A percentile compares a stretch with the other conserved stretches of the same genome.
Conservation (phyloP, 306 rosid species). For the Hylodesmum podocarpum region DNA sequence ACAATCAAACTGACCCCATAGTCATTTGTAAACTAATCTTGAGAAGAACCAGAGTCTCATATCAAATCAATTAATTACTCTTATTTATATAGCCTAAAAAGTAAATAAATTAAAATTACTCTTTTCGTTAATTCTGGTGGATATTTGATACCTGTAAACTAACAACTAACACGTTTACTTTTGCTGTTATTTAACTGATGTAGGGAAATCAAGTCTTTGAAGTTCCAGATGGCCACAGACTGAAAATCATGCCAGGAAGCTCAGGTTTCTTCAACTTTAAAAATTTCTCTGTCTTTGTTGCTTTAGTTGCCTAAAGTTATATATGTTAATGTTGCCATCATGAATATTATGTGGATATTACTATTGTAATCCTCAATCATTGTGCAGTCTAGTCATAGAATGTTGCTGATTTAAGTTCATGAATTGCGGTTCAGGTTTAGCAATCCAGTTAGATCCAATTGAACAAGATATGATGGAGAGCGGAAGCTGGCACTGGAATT, state of each 20-base stretch:
- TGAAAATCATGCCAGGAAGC: slow-evolving; percentile 64
- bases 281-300: slow-evolving; percentile 10
- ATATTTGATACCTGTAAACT: slow-evolving; percentile 11
- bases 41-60: neutral
- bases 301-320: neutral
- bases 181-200: slow-evolving; percentile 29
- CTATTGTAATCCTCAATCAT: neutral
- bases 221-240: slow-evolving; percentile 83
- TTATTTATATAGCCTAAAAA: neutral
- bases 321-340: neutral
- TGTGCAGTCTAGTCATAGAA: neutral
- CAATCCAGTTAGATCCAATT: slow-evolving; percentile 53
- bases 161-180: slow-evolving; percentile 19
- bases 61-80: neutral
- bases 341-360: slow-evolving; percentile 19
- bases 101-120: neutral
- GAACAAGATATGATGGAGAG: slow-evolving; percentile 56
- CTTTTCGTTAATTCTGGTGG: neutral
- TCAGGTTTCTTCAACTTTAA: slow-evolving; percentile 48
- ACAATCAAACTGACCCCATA: slow-evolving; percentile 10
- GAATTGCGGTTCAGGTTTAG: slow-evolving; percentile 50
- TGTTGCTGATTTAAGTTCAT: slow-evolving; percentile 9
- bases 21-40: slow-evolving; percentile 17
- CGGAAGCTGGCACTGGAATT: slow-evolving; percentile 94
- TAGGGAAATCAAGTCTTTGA: slow-evolving; percentile 89